Evolutionary conservation across 208 protist genomes (phyloP), one percentile per base, ranked within the genome.

Genomic region (Acanthamoeba castellanii): DNA sequence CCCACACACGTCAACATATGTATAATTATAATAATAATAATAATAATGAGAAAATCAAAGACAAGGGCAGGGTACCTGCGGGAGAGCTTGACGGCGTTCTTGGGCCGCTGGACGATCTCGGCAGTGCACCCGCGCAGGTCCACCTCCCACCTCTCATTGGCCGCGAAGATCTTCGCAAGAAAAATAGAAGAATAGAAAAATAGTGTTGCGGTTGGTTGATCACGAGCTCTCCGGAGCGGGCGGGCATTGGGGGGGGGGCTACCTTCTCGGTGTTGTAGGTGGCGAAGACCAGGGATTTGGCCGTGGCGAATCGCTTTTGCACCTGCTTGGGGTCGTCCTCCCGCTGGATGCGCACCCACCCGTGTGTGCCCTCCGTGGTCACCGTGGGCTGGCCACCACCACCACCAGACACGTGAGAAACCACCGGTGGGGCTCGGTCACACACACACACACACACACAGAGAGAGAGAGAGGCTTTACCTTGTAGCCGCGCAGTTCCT

Each of bases 181-280:
- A 3, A 68, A 22, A 64, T 25, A 64, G 57, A 20, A 64, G 20
- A 64, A 9, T 25, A 64, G 14, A 20, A 64, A 64, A 64, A 20
- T 20, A 64, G 20, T 64, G 57, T 20, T 25, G 57, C 9, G 57
- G 61, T 32, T 4, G 5, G 61, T 55, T 55, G 50, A 16, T 55
- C 50, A 55, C 16, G 22, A 70, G 4, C n/a, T n/a, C n/a, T n/a
- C n/a, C n/a, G n/a, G n/a, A n/a, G n/a, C n/a, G n/a, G n/a, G n/a
- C n/a, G n/a, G n/a, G n/a, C n/a, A n/a, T n/a, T n/a, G n/a, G n/a
- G n/a, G n/a, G n/a, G n/a, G n/a, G n/a, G n/a, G n/a, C 34, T 9
- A 87, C 78, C 78, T 87, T 87, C 50, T 87, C 78, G 1, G 78
- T 87, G 50, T 87, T 87, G 78, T 87, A 87, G 78, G 78, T 87